A percentile compares a stretch with the other conserved stretches of the same genome.
Evolutionary conservation across 306 rosid genomes (phyloP).

Genomic region (Elaeagnus macrophylla): DNA sequence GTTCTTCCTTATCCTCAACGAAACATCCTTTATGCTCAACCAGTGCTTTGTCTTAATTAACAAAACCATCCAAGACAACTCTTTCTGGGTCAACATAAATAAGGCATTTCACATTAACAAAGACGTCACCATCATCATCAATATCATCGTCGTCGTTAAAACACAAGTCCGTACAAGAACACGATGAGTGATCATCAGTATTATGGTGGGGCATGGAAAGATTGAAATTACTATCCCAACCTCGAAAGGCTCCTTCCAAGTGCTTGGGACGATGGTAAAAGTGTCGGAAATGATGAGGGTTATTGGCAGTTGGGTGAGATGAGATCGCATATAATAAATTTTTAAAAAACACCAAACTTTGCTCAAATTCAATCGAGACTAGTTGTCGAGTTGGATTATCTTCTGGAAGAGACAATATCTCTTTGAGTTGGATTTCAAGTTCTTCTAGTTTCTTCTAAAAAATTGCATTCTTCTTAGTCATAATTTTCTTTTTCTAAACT

Average conservation of each 20-base stretch:
- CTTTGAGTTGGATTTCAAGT: conserved; percentile 16
- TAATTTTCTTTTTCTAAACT: not conserved
- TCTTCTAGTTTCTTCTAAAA: conserved; percentile 35
- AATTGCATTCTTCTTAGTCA: conserved; percentile 18
- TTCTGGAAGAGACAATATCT: conserved; percentile 5
- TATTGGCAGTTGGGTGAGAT: conserved; percentile 20
- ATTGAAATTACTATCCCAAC: conserved; percentile 8
- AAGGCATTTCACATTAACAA: not conserved
- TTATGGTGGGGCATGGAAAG: not conserved
- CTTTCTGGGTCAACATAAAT: no score
- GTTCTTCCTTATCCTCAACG: not conserved
- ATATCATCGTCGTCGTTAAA: conserved; percentile 31
- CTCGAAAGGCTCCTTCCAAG: conserved; percentile 17
- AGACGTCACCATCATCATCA: not conserved
- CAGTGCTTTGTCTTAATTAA: not conserved
- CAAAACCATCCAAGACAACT: not conserved
- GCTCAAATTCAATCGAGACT: conserved; percentile 14
- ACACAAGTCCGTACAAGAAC: conserved; percentile 37
- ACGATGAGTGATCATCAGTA: conserved; percentile 22
- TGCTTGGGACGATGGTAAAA: conserved; percentile 5
- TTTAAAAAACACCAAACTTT: conserved; percentile 23
- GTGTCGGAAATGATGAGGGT: conserved; percentile 23
- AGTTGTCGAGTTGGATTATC: conserved; percentile 2
- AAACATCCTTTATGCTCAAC: not conserved
- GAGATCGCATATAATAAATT: conserved; percentile 29